phyloP scores from a whole-genome alignment of 306 rosid species.

The Dicorynia guianensis region DNA sequence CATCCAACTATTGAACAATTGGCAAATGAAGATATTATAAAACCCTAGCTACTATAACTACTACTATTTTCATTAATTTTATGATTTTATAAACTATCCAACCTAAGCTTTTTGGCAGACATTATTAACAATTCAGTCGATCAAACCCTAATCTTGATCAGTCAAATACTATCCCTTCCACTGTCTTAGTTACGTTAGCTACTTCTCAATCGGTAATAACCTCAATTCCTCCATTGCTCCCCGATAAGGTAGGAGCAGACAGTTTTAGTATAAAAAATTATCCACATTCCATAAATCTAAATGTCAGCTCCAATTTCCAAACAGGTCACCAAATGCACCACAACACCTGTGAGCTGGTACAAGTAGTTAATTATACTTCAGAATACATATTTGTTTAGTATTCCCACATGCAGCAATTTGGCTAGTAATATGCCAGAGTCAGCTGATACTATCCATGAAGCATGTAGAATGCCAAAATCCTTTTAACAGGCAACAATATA shows the following conservation, averaged over 20 bases:
- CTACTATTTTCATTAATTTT: too few relatives aligned
- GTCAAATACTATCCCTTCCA: too few relatives aligned
- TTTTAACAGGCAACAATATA: neutral
- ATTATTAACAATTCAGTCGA: too few relatives aligned
- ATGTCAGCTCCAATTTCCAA: conserved; percentile 14
- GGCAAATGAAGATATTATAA: too few relatives aligned
- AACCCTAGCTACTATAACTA: too few relatives aligned
- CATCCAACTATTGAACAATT: too few relatives aligned
- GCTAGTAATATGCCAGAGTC: neutral
- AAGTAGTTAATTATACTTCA: neutral
- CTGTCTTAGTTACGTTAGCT: too few relatives aligned
- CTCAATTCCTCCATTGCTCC: neutral
- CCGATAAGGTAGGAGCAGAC: neutral
- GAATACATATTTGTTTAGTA: neutral
- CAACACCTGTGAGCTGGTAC: neutral
- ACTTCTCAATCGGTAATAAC: neutral
- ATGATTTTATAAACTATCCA: too few relatives aligned
- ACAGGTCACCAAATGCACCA: neutral
- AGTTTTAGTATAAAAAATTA: neutral
- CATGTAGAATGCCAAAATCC: conserved; percentile 1
- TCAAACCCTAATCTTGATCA: too few relatives aligned
- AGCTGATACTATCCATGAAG: neutral
- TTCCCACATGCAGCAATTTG: conserved; percentile 1
- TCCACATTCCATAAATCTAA: neutral
- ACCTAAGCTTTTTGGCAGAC: too few relatives aligned